Evolutionary conservation across 768 basidiomycete genomes (phyloP), one percentile per base, ranked within the genome.

Genomic region (Galerina marginata): DNA sequence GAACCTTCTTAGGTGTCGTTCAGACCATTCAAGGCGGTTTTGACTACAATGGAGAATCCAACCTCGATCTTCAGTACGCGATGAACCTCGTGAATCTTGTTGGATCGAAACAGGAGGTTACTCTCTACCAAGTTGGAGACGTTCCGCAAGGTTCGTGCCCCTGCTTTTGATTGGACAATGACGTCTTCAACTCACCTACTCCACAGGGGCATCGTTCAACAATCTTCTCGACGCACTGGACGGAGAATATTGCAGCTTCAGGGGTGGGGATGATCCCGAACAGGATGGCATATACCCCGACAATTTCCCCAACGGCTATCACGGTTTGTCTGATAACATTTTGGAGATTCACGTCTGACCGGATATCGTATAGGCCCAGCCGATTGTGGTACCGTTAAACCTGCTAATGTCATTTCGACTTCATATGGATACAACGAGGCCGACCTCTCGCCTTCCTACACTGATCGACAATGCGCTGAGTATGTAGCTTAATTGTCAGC

Each of bases 11-110:
- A 81, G 80, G 81, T 37, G 65, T 78, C 33, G 72, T 76, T 2
- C 83, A 85, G 63, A 75, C 74, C 9, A 45, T 56, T 14, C 44
- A 73, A 37, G 55, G 60, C 43, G 72, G 75, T 16, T 82, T 83
- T 63, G 67, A 71, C 5, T 74, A 74, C 65, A 84, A 83, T 61
- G 83, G 77, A 51, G 85, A 87, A 70, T 80, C 83, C 6, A 75
- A 83, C 62, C 74, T 87, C 9, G 85, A 86, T 66, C 69, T 87
- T 2, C 74, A 85, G 65, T 86, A 84, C 57, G 79, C 77, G 14
- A 81, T 86, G 81, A 70, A 73, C 12, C 74, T 86, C 36, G 77
- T 79, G 10, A 74, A 75, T 36, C 52, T 59, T 9, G 33, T 61
- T 2, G 65, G 59, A 2, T 64, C 65, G 6, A 56, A 63, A 9